Conservation (phyloP, 139 green algal species). For the Trebouxia sp. region DNA sequence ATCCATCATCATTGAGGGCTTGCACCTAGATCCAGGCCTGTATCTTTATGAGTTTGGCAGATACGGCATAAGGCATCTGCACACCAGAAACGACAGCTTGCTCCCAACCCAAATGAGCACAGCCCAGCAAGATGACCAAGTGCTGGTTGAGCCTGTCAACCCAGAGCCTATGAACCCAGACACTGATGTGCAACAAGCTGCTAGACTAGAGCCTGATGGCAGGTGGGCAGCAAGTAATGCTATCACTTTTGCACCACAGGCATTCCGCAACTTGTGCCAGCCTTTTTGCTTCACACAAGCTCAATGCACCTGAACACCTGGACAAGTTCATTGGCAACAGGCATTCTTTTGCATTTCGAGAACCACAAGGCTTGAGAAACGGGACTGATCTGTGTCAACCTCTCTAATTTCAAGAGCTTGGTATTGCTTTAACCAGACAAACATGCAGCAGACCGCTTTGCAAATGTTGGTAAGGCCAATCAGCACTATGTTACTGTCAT, state of each 20-base stretch:
- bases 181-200: background rate
- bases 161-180: conserved; percentile 23
- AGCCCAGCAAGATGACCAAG: background rate
- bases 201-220: background rate
- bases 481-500: too few species aligned
- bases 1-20: conserved; percentile 88
- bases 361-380: too few species aligned
- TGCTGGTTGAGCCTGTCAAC: conserved; percentile 1
- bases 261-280: background rate
- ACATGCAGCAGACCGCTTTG: too few species aligned
- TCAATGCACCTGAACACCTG: too few species aligned
- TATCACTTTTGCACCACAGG: background rate
- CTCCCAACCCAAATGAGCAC: background rate
- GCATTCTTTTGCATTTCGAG: too few species aligned
- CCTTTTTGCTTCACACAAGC: background rate
- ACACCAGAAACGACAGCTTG: background rate
- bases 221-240: background rate
- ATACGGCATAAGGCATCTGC: conserved; percentile 32
- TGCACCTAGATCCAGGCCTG: conserved; percentile 76
- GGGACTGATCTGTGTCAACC: too few species aligned
- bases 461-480: too few species aligned
- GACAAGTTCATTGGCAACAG: too few species aligned
- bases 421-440: too few species aligned
- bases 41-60: conserved; percentile 70
- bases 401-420: too few species aligned